Percentiles rank a stretch among this genome's conserved stretches.
Evolutionary conservation across 2,329 filamentous ascomycete genomes (phyloP).

Genomic region (Colletotrichum salicis): DNA sequence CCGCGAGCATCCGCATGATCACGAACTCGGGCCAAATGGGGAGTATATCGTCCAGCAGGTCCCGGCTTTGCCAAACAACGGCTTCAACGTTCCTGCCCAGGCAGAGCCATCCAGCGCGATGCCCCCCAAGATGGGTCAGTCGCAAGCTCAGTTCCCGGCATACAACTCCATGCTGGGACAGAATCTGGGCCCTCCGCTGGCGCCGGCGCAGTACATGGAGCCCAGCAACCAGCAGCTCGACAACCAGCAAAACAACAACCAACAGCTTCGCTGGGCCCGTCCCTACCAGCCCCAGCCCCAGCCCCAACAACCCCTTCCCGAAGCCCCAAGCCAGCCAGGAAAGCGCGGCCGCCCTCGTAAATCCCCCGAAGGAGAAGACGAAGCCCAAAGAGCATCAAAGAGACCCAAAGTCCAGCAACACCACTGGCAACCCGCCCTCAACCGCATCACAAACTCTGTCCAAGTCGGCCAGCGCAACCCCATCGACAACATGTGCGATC

Average conservation of each 20-base stretch:
- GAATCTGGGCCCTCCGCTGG: background rate
- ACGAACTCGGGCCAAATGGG: background rate
- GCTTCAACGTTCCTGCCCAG: background rate
- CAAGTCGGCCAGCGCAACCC: background rate
- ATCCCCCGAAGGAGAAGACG: background rate
- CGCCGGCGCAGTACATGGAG: background rate
- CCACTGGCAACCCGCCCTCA: background rate
- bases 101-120: background rate
- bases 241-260: background rate
- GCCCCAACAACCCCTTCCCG: background rate
- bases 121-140: background rate
- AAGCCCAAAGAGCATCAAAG: background rate
- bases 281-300: background rate
- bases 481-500: conserved; percentile 11
- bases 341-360: too few species aligned
- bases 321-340: too few species aligned
- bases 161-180: background rate
- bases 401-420: background rate
- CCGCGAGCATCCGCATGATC: background rate
- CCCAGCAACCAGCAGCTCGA: background rate
- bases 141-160: background rate
- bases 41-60: background rate
- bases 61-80: background rate
- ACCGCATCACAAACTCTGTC: background rate
- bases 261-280: background rate